Evolutionary conservation across 345 rosid genomes (phyloP).

Genomic region (Boechera stricta): DNA sequence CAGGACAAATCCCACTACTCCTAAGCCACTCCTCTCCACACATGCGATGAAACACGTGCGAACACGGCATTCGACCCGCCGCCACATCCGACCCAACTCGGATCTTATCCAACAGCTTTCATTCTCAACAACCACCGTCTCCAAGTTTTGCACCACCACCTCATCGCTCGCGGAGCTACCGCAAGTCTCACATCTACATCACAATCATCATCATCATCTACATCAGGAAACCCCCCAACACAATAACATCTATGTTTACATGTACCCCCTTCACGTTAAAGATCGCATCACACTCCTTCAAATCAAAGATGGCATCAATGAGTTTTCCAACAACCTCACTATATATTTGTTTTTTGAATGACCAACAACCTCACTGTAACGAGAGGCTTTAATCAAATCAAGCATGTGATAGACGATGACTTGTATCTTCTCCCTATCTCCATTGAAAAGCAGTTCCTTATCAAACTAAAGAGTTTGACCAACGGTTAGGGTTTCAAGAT

Average conservation of each 20-base stretch:
- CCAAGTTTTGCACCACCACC: neutral
- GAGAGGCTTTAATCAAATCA: neutral
- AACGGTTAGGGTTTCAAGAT: neutral
- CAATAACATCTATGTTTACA: neutral
- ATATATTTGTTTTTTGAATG: neutral
- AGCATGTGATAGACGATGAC: neutral
- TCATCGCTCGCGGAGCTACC: slow-evolving; percentile 11
- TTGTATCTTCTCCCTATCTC: neutral
- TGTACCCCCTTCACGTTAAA: neutral
- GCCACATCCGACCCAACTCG: neutral
- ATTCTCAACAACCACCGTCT: slow-evolving; percentile 9
- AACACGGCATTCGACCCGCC: neutral
- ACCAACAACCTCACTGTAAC: neutral
- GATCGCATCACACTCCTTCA: neutral
- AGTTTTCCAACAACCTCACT: neutral
- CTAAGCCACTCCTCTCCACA: slow-evolving; percentile 3
- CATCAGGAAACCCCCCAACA: neutral
- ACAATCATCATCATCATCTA: neutral
- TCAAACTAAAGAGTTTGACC: neutral
- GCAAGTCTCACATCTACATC: neutral
- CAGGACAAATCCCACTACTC: neutral
- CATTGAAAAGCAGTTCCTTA: neutral
- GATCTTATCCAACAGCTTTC: neutral
- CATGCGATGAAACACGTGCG: neutral
- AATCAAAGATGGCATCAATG: neutral